Conservation (phyloP, 2,329 filamentous ascomycete genomes). For the Colletotrichum tanaceti region DNA sequence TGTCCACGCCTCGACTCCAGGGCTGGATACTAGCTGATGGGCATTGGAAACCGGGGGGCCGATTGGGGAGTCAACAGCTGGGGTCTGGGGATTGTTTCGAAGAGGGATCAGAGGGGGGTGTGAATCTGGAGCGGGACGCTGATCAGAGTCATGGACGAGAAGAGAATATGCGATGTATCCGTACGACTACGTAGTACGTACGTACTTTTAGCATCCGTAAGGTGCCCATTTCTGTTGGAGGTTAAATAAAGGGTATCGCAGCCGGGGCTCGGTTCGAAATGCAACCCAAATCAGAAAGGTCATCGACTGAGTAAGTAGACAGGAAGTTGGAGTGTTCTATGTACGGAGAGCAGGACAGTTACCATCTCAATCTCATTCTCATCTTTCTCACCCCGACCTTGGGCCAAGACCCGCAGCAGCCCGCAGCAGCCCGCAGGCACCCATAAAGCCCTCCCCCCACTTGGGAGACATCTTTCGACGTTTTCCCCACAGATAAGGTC, state of each 20-base stretch:
- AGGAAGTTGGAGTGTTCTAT: background rate
- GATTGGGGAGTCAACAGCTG: slow-evolving; percentile 8
- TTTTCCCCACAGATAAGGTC: slow-evolving; percentile 40
- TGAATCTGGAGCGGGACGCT: background rate
- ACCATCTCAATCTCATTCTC: background rate
- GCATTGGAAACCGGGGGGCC: background rate
- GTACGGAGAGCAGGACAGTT: background rate
- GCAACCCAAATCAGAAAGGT: background rate
- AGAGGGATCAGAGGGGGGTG: background rate
- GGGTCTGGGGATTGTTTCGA: slow-evolving; percentile 14
- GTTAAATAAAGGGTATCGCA: background rate
- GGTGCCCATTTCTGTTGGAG: background rate
- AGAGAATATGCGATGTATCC: background rate
- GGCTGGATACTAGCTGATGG: background rate
- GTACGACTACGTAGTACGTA: no score
- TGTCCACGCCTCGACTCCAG: slow-evolving; percentile 7
- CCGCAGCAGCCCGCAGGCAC: no score
- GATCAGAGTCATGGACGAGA: background rate
- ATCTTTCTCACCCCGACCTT: background rate
- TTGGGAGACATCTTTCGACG: slow-evolving; percentile 37
- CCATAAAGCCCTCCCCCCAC: background rate
- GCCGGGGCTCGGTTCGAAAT: slow-evolving; percentile 8
- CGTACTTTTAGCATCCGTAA: no score
- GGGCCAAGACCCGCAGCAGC: slow-evolving; percentile 15
- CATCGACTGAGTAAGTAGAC: no score